Base-by-base conservation (phyloP, 805 yeast genomes). In the Starmerella scarabaei region DNA sequence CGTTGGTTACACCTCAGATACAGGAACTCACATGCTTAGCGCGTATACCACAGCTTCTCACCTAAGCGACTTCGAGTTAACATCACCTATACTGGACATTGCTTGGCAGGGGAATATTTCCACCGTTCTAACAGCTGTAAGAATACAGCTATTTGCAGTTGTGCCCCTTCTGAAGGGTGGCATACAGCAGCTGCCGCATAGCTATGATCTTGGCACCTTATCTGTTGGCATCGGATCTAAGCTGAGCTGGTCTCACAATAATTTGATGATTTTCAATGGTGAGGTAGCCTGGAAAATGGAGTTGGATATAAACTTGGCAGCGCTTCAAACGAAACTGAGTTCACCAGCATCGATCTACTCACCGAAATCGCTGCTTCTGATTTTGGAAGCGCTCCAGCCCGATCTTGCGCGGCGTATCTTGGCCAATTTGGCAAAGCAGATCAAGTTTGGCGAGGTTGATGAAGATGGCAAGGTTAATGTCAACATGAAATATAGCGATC, bases 361-460 rank as follows among this genome's bases (percentile, higher is more conserved):
- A 53, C 97, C 97, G 0, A 94, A 85, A 57, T 69, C 83, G 38
- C 58, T 86, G 35, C 76, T 84, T 33, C 94, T 86, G 56, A 63
- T 77, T 4, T 56, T 86, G 16, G 75, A 79, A 51, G 69, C 73
- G 48, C 77, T 76, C 21, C 75, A 77, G 45, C 47, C 70, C 12
- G 59, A 61, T 7, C 53, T 73, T 2, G 86, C 75, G 2, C 68
- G 73, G 44, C 68, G 66, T 29, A 65, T 86, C 1, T 53, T 88
- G 16, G 60, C 12, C 7, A 21, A 17, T 15, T 40, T 46, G n/a
- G 27, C 24, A 11, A 16, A 16, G 1, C 32, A 17, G 4, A 12
- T 46, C 19, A 38, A 16, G 17, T 44, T 34, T 16, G 42, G 41
- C 21, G 43, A 36, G 16, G n/a, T 9, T 3, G 20, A 26, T 12